Evolutionary conservation across 805 yeast species (phyloP), one percentile per base, ranked within the genome.

Genomic region (Yarrowia sp.): DNA sequence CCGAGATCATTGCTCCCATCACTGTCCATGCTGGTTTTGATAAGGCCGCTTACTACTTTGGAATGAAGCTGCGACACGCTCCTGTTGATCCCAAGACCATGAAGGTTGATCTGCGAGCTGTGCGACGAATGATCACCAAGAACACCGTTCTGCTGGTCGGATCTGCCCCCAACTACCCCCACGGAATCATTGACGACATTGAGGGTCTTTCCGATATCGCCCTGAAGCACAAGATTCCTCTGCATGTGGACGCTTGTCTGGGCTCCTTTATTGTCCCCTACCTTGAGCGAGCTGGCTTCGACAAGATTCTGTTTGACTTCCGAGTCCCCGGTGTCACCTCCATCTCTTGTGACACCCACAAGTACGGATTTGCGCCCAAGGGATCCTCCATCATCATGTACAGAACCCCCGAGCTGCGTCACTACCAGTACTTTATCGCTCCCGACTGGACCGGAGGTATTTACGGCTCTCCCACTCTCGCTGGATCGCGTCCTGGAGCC

Each of bases 301-400:
- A 78, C 42, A 72, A 73, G 5, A 89, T 90, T 7, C 75, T 80
- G 12, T 93, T 94, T 79, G 98, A 95, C 77, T 94, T 94, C 80
- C 81, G 94, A 72, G 83, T 92, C 2, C 89, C 91, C 0, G 95
- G 83, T 41, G 98, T 95, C n/a, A 95, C 98, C 0, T 92, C 98
- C 2, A 94, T 94, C 69, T 91, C 97, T n/a, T 95, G 98, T 79
- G 99, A 94, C 77, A 94, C 99, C n/a, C 99, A 94, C 82, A 94
- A 94, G 78, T 94, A 94, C 76, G 99, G 98, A 1, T 95, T 94
- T 82, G 98, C 98, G 9, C 99, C 99, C 48, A 94, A 94, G 79
- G 99, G 99, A 10, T 89, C 97, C 0, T 91, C 97, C 0, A 84
- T 94, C 32, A 89, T 95, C 73, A 89, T 95, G 97, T 95, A 95